Percentiles rank a stretch among this genome's conserved stretches.
Evolutionary conservation across 1,284 basidiomycete species (phyloP).

Genomic region (Psilocybe mexicana): DNA sequence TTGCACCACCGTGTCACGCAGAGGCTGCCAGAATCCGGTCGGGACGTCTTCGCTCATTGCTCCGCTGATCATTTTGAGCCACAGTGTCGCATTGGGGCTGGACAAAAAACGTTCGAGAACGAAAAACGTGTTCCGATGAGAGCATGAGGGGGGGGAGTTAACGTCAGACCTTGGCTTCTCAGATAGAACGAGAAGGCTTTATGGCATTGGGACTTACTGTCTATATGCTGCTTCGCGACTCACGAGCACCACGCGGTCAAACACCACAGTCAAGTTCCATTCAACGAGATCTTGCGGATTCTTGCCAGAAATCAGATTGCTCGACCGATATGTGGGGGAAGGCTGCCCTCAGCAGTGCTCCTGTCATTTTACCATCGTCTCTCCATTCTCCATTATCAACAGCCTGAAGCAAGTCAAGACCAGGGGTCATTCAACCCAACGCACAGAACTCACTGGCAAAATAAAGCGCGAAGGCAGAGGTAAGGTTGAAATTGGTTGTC

Average conservation of each 20-base stretch:
- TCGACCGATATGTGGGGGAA: slow-evolving; percentile 37
- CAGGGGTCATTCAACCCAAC: neutral
- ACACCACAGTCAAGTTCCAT: slow-evolving; percentile 35
- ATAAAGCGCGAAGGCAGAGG: slow-evolving; percentile 34
- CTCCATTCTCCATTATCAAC: slow-evolving; percentile 33
- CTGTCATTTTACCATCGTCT: slow-evolving; percentile 34
- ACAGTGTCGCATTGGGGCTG: slow-evolving; percentile 30
- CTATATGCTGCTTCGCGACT: slow-evolving; percentile 34
- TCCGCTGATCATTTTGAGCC: slow-evolving; percentile 39
- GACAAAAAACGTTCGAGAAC: slow-evolving; percentile 2
- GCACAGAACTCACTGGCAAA: slow-evolving; percentile 32
- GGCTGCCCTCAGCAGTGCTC: slow-evolving; percentile 36
- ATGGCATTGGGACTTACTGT: slow-evolving; percentile 30
- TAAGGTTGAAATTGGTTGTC: slow-evolving; percentile 8
- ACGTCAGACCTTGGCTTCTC: slow-evolving; percentile 9
- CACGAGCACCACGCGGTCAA: slow-evolving; percentile 38
- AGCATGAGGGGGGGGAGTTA: slow-evolving; percentile 12
- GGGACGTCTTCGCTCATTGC: slow-evolving; percentile 30
- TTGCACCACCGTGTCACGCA: slow-evolving; percentile 30
- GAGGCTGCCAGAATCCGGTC: slow-evolving; percentile 34
- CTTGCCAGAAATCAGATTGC: slow-evolving; percentile 36
- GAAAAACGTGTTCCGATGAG: slow-evolving; percentile 13
- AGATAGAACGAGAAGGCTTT: slow-evolving; percentile 4
- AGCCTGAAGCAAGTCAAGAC: slow-evolving; percentile 19
- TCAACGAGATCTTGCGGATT: slow-evolving; percentile 31